These are phyloP conservation scores for Phellinidium pouzarii DNA, from an alignment of 1,284 basidiomycete genomes.

Conservation along the genomic window DNA sequence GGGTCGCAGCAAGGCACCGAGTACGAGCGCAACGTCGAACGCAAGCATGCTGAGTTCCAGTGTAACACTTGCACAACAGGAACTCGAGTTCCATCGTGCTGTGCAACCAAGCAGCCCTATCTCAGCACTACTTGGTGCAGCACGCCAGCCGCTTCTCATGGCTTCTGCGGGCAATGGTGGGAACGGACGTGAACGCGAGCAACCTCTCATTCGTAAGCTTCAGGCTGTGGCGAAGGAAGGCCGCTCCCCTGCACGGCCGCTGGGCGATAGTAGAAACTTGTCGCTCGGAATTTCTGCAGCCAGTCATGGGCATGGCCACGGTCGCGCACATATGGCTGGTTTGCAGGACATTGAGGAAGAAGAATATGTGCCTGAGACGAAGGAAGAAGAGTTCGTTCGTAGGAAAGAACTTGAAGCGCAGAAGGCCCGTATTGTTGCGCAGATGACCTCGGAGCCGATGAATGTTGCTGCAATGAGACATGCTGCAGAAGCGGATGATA, in stretches of 20 bases:
- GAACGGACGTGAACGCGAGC: slow-evolving; percentile 33
- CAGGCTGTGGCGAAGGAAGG: slow-evolving; percentile 37
- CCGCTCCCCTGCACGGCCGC: slow-evolving; percentile 25
- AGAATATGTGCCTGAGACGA: slow-evolving; percentile 37
- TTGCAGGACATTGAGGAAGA: slow-evolving; percentile 50
- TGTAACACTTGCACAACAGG: slow-evolving; percentile 72
- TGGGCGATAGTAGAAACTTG: not conserved
- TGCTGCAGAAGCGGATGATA: slow-evolving; percentile 31
- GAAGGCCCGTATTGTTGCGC: slow-evolving; percentile 83
- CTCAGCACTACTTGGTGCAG: slow-evolving; percentile 83
- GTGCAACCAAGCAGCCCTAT: slow-evolving; percentile 95
- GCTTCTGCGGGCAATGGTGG: slow-evolving; percentile 37
- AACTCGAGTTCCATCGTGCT: slow-evolving; percentile 93
- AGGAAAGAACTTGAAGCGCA: slow-evolving; percentile 77
- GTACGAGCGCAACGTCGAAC: slow-evolving; percentile 20
- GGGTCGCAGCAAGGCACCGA: slow-evolving; percentile 17
- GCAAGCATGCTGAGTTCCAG: slow-evolving; percentile 31
- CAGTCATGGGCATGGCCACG: slow-evolving; percentile 4
- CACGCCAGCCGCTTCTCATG: slow-evolving; percentile 82
- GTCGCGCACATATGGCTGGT: slow-evolving; percentile 34
- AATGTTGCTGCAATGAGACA: slow-evolving; percentile 20
- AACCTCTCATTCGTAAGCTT: slow-evolving; percentile 50
- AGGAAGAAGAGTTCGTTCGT: slow-evolving; percentile 43
- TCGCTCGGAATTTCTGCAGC: slow-evolving; percentile 16
- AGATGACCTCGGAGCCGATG: slow-evolving; percentile 60